Conservation (phyloP, 495 filamentous ascomycete genomes). For the Aspergillus diversus region DNA sequence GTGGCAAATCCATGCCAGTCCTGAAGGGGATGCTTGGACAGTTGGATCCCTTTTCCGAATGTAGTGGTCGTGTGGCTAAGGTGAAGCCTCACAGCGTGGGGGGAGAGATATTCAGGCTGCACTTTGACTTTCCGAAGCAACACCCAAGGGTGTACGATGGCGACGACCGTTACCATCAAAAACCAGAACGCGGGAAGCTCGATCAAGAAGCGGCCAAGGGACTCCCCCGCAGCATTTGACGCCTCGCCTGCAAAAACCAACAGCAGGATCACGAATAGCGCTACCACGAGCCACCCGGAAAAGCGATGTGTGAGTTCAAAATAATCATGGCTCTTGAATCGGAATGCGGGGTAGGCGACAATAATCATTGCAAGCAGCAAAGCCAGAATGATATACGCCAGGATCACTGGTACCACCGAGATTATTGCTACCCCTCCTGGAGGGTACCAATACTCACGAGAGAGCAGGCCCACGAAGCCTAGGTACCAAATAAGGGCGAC, state of each 20-base stretch:
- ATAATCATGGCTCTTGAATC: conserved; percentile 53
- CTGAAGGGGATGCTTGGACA: conserved; percentile 59
- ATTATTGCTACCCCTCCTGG: conserved; percentile 23
- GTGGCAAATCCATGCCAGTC: conserved; percentile 87
- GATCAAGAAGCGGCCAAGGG: conserved; percentile 41
- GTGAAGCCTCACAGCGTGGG: conserved; percentile 73
- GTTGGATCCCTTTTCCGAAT: conserved; percentile 51
- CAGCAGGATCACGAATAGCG: conserved; percentile 49
- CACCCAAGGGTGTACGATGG: conserved; percentile 48
- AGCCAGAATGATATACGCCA: conserved; percentile 45
- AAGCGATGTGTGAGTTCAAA: conserved; percentile 63
- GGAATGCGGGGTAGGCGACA: conserved; percentile 49
- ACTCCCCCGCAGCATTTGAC: conserved; percentile 27
- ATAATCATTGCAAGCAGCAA: conserved; percentile 48
- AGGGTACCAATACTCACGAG: conserved; percentile 45
- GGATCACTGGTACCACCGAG: conserved; percentile 36
- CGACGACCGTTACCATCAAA: conserved; percentile 39
- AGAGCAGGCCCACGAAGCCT: conserved; percentile 55
- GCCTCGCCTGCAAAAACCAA: conserved; percentile 41
- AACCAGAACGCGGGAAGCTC: conserved; percentile 50
- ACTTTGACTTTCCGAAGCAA: conserved; percentile 57
- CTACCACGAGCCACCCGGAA: conserved; percentile 54
- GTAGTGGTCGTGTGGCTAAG: conserved; percentile 59
- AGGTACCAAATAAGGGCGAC: conserved; percentile 73
- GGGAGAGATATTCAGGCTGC: conserved; percentile 63